Conservation (phyloP, 2,329 filamentous ascomycete genomes). For the Ophiocordyceps unilateralis region DNA sequence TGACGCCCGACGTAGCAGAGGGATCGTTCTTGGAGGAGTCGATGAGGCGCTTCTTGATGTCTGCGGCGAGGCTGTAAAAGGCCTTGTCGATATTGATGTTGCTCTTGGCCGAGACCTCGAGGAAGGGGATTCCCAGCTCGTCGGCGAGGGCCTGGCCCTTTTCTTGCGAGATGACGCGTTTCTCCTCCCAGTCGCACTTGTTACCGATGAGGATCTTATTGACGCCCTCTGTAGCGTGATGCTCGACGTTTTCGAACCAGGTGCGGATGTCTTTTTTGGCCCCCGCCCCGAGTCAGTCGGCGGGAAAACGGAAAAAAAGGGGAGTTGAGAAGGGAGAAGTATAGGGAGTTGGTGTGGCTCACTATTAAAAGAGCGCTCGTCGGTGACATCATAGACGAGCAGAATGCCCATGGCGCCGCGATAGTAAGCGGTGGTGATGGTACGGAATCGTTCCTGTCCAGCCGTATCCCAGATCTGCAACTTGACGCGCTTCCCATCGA, state of each 20-base stretch:
- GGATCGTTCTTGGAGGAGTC: conserved; percentile 72
- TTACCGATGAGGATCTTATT: conserved; percentile 99
- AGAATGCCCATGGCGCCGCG: conserved; percentile 96
- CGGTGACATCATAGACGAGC: conserved; percentile 95
- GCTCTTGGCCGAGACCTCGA: conserved; percentile 96
- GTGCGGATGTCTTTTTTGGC: conserved; percentile 99
- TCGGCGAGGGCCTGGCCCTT: conserved; percentile 85
- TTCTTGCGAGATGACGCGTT: conserved; percentile 84
- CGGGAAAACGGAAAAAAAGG: neutral
- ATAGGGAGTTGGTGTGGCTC: conserved; percentile 17
- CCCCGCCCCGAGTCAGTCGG: conserved; percentile 2
- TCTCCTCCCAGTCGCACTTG: conserved; percentile 99
- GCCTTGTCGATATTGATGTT: conserved; percentile 99
- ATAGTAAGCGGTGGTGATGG: conserved; percentile 98
- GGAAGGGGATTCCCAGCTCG: conserved; percentile 93
- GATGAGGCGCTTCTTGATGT: conserved; percentile 97
- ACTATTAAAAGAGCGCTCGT: conserved; percentile 93
- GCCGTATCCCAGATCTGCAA: conserved; percentile 99
- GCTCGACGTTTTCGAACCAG: conserved; percentile 98
- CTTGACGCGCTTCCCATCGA: conserved; percentile 97
- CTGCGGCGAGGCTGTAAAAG: conserved; percentile 84
- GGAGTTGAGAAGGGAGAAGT: neutral
- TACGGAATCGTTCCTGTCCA: conserved; percentile 94
- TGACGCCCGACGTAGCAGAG: conserved; percentile 40
- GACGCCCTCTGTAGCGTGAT: conserved; percentile 94